Evolutionary conservation across 768 basidiomycete species (phyloP).

Genomic region (Multifurca ochricompacta): DNA sequence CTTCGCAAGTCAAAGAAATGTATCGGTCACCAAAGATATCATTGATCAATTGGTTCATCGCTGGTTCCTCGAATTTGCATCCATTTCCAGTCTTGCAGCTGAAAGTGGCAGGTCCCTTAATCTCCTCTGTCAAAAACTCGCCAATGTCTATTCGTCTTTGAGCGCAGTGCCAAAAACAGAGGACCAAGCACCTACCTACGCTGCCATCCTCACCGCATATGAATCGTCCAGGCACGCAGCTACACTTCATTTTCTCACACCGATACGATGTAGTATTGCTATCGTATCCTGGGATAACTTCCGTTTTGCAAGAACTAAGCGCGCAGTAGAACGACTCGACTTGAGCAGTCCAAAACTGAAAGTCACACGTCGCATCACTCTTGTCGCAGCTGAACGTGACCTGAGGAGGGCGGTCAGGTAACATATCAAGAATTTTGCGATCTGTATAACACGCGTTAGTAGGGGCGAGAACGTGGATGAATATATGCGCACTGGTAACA

Average conservation of each 20-base stretch:
- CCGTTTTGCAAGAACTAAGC: conserved; percentile 59
- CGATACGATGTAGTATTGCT: conserved; percentile 67
- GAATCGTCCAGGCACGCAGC: conserved; percentile 89
- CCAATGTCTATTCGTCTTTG: conserved; percentile 60
- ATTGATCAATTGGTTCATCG: conserved; percentile 93
- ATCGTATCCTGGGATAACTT: conserved; percentile 43
- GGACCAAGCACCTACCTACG: conserved; percentile 55
- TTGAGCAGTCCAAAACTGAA: conserved; percentile 97
- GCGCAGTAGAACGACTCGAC: conserved; percentile 96
- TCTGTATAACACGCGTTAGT: conserved; percentile 39
- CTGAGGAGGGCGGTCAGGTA: conserved; percentile 87
- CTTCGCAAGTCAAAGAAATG: conserved; percentile 79
- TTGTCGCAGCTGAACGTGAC: conserved; percentile 92
- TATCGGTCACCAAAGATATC: conserved; percentile 88
- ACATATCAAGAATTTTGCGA: conserved; percentile 89
- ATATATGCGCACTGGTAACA: conserved; percentile 74
- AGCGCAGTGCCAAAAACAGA: neutral
- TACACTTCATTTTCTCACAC: conserved; percentile 82
- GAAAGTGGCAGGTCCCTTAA: conserved; percentile 86
- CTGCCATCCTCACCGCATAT: conserved; percentile 94
- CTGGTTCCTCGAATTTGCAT: conserved; percentile 90
- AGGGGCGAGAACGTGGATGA: neutral
- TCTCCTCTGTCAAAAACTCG: conserved; percentile 85
- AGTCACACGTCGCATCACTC: conserved; percentile 58
- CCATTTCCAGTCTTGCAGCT: conserved; percentile 62